Base-by-base conservation (phyloP, 129 eudicot species). In the Flaveria brownii region DNA sequence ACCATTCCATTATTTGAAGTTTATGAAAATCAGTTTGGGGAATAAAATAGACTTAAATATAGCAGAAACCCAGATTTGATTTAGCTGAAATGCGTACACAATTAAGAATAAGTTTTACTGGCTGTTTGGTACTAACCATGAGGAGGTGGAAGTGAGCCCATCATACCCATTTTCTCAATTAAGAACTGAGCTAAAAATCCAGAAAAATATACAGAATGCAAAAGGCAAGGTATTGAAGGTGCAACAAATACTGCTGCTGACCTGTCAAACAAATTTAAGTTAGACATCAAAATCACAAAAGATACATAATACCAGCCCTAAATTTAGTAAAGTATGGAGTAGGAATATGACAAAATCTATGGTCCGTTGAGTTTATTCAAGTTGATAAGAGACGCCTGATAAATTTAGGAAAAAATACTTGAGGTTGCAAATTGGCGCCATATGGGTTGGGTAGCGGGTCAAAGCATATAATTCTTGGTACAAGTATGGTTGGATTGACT, bases 81-180 rank as follows among this genome's bases (percentile, higher is more conserved):
- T n/a, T 59, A 57, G 22, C 23, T 20, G 5, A 49, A 22, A 6
- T 23, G 25, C 17, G 18, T 46, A 69, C 56, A 70, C 52, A 12
- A 46, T 70, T 66, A 36, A 18, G 39, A 73, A 56, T 73, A 36
- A 51, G 20, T 0, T 54, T 3, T 57, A 63, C 22, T 4, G 11
- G 74, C 49, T 30, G 18, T 43, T 61, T 70, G 70, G 64, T 74
- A 80, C 99, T 84, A 80, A 95, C 99, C 99, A 78, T 82, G 93
- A 66, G 97, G 97, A 77, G 87, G 96, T 69, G 97, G 94, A 85
- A 82, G 86, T 42, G 97, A 91, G 42, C 99, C 99, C 84, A 89
- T 90, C 97, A 91, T 91, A 74, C 99, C 99, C 97, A 91, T 95
- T 84, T 91, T 95, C 84, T 95, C 99, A 43, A 89, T 89, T 81